Evolutionary conservation across 208 protist species (phyloP).

Genomic region (Wallacemonas rigidus): DNA sequence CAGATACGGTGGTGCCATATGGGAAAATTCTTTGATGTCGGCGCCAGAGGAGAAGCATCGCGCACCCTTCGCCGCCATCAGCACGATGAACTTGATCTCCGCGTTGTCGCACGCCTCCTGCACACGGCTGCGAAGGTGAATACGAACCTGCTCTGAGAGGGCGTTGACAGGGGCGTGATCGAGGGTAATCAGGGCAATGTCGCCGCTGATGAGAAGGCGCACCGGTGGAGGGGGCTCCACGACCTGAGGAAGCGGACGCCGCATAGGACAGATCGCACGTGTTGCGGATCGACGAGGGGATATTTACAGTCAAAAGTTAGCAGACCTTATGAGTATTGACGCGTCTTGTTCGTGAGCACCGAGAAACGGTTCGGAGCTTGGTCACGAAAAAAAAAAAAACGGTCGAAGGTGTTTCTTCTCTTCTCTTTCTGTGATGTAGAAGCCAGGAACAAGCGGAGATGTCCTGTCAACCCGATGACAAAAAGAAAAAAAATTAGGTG

Average conservation of each 20-base stretch:
- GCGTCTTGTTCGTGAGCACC: no score
- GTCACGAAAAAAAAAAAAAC: slow-evolving; percentile 1
- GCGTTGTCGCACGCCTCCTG: slow-evolving; percentile 14
- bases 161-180: slow-evolving; percentile 29
- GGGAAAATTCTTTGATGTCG: slow-evolving; percentile 26
- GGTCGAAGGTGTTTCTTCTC: not conserved
- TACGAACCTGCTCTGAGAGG: slow-evolving; percentile 8
- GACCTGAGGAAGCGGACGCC: not conserved
- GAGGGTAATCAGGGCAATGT: slow-evolving; percentile 30
- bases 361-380: slow-evolving; percentile 14
- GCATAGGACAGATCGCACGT: not conserved
- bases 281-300: no score
- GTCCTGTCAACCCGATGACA: slow-evolving; percentile 6
- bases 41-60: slow-evolving; percentile 27
- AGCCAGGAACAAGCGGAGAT: not conserved
- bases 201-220: slow-evolving; percentile 11
- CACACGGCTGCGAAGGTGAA: slow-evolving; percentile 15
- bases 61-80: slow-evolving; percentile 15
- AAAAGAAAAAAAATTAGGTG: not conserved
- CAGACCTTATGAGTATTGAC: no score
- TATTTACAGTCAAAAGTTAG: no score
- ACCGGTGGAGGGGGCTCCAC: slow-evolving; percentile 4
- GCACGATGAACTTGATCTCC: slow-evolving; percentile 22
- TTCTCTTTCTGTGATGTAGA: no score
- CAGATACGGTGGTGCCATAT: slow-evolving; percentile 5